Conservation (phyloP, 78 protist genomes). For the Monosiga brevicollis region DNA sequence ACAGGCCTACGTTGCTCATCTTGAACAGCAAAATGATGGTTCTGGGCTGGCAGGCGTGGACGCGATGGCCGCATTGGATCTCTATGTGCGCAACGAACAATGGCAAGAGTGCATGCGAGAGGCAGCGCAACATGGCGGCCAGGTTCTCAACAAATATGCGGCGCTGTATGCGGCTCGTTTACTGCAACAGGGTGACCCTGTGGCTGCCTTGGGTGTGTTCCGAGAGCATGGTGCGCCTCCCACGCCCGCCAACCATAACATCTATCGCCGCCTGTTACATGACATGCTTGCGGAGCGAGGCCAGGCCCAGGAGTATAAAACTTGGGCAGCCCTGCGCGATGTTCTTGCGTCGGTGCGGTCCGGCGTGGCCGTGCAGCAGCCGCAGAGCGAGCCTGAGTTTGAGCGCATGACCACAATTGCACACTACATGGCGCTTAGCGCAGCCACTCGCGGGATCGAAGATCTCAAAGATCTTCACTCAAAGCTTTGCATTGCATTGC, state of each 20-base stretch:
- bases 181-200: background rate
- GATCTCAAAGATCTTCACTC: background rate
- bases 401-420: background rate
- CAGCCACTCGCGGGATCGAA: background rate
- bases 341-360: background rate
- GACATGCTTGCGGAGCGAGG: background rate
- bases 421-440: conserved; percentile 7
- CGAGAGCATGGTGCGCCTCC: conserved; percentile 3
- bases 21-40: background rate
- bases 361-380: background rate
- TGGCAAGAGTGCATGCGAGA: conserved; percentile 32
- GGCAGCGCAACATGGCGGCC: conserved; percentile 17
- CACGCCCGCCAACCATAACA: background rate
- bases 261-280: background rate
- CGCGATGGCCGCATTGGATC: conserved; percentile 18
- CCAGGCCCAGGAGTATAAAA: background rate
- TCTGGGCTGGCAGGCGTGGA: background rate
- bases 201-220: conserved; percentile 7
- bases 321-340: background rate
- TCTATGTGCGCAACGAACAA: conserved; percentile 26
- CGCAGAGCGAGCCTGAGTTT: background rate
- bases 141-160: conserved; percentile 21
- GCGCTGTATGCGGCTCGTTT: conserved; percentile 13
- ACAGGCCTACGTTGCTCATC: background rate
- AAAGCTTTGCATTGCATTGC: conserved; percentile 4